Evolutionary conservation across 805 yeast genomes (phyloP).

Genomic region (Kodamaea leandrae): DNA sequence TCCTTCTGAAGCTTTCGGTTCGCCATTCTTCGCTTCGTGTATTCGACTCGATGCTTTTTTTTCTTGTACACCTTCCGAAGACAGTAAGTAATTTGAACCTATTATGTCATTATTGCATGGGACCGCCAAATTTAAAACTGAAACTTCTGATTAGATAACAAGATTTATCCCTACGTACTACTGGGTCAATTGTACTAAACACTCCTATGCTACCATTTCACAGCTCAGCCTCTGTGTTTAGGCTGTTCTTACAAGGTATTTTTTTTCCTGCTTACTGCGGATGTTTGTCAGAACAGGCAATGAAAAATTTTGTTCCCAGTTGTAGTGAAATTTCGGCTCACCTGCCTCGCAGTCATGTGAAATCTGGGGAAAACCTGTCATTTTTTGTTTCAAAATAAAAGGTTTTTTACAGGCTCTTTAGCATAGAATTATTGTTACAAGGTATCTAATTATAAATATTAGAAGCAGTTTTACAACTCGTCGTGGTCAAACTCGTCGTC

Average conservation of each 20-base stretch:
- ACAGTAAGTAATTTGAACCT: neutral
- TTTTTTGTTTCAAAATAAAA: neutral
- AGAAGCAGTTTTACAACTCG: conserved; percentile 31
- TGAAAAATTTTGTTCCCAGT: neutral
- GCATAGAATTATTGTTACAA: conserved; percentile 8
- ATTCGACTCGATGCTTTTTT: conserved; percentile 4
- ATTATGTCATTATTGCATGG: neutral
- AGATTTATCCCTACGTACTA: no score
- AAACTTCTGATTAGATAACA: neutral
- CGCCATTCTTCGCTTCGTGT: conserved; percentile 4
- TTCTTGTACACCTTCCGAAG: neutral
- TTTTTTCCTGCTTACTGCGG: conserved; percentile 1
- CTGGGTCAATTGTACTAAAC: no score
- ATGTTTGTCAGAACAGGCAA: conserved; percentile 1
- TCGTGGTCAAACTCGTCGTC: conserved; percentile 46
- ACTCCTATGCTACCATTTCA: no score
- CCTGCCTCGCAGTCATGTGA: conserved; percentile 5
- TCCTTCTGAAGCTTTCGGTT: conserved; percentile 12
- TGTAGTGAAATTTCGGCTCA: neutral
- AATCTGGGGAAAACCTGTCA: conserved; percentile 5
- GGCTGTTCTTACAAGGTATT: neutral
- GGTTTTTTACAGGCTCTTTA: neutral
- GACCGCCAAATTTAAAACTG: neutral
- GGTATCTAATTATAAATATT: conserved; percentile 4
- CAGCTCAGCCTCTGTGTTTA: no score